Conservation (phyloP, 768 basidiomycete genomes). For the Leccinellum albellum region DNA sequence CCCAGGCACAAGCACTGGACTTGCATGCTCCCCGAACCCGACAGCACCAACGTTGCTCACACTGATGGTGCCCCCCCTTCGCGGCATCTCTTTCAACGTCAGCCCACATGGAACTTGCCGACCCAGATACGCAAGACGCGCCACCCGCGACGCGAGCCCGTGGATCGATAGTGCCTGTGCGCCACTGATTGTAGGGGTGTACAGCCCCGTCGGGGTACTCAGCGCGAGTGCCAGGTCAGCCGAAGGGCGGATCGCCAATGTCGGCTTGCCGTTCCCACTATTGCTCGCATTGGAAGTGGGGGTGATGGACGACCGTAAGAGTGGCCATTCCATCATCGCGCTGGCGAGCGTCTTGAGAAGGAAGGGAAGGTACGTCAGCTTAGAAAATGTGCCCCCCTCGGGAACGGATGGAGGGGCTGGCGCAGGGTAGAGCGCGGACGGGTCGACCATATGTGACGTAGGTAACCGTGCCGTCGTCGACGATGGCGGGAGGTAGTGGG, state of each 20-base stretch:
- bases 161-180: conserved; percentile 58
- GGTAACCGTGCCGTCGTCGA: conserved; percentile 31
- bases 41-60: conserved; percentile 81
- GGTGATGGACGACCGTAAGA: conserved; percentile 75
- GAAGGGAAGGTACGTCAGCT: conserved; percentile 78
- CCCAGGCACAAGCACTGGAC: conserved; percentile 74
- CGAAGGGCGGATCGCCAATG: conserved; percentile 65
- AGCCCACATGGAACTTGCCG: conserved; percentile 65
- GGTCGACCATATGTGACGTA: conserved; percentile 32
- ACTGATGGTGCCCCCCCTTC: conserved; percentile 72
- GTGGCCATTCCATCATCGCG: conserved; percentile 81
- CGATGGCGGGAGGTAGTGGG: conserved; percentile 43
- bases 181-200: conserved; percentile 66
- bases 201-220: conserved; percentile 78
- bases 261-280: conserved; percentile 45
- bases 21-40: conserved; percentile 67
- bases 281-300: conserved; percentile 24
- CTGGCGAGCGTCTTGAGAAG: conserved; percentile 78
- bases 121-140: conserved; percentile 59
- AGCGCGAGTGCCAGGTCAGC: conserved; percentile 76
- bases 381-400: conserved; percentile 52
- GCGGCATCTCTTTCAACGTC: conserved; percentile 65
- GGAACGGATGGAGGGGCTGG: conserved; percentile 45
- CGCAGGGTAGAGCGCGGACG: conserved; percentile 36
- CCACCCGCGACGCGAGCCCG: conserved; percentile 56